Evolutionary conservation across 352 stramenopile genomes (phyloP), one percentile per base, ranked within the genome.

Genomic region (Phytophthora brassicae): DNA sequence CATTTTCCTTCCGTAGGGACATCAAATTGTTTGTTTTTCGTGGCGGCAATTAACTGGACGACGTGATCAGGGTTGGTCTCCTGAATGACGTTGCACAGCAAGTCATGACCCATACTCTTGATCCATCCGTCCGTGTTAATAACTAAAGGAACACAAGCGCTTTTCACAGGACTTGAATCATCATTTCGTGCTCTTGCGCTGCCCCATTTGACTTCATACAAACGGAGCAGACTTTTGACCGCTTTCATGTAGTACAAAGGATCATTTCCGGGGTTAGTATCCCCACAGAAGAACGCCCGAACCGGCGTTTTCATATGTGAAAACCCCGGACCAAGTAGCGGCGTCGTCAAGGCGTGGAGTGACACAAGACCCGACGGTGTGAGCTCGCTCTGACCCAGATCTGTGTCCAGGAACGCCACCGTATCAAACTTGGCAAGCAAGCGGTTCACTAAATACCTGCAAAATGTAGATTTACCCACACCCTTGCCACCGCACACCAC

Each of bases 41-140:
- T 96, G 23, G 81, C 84, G 23, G 93, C 94, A 12, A 98, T 42
- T 42, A 99, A 81, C 76, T 99, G 94, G 33, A 98, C 84, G 57
- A 99, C 84, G 75, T 99, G 90, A 6, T 91, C 75, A 13, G 95
- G 94, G 39, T 74, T 67, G 2, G 90, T 73, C 44, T 84, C 75
- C 28, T 93, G 67, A 29, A 99, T 92, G 35, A 98, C 80, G 19
- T 81, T 83, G 51, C 89, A 95, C 31, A 99, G 81, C 56, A 99
- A 75, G 58, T 99, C 89, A 60, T 95, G 89, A 9, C 96, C 96
- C 77, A 99, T 96, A 47, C 95, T 97, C 77, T 98, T 98, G 54
- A 99, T 88, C 95, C 95, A 99, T 38, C 96, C 96, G 71, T 98
- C 96, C 14, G 95, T 98, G 69, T 99, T 99, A 59, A 99, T 85